Percentiles rank a stretch among this genome's conserved stretches.
These are phyloP conservation scores for Lipomyces yamadae DNA, from an alignment of 805 yeast genomes.

Conservation along the genomic window DNA sequence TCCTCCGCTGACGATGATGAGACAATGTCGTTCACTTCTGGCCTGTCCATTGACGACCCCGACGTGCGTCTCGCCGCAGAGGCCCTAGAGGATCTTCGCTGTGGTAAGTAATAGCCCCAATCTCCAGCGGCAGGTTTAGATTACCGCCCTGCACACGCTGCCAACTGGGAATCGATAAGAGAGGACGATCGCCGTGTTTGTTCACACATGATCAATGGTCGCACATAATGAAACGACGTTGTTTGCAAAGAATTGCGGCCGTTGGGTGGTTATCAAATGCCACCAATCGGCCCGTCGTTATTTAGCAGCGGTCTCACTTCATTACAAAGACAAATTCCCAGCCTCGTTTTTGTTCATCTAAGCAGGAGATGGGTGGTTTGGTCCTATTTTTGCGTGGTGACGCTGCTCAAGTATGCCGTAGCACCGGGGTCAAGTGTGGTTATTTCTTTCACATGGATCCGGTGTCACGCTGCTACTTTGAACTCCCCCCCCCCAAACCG, in stretches of 20 bases:
- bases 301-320: too few relatives aligned
- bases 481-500: neutral
- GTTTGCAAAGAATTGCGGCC: too few relatives aligned
- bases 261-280: too few relatives aligned
- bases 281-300: too few relatives aligned
- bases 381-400: too few relatives aligned
- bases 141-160: neutral
- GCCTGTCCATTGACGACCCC: conserved; percentile 36
- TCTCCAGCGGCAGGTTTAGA: neutral
- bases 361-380: too few relatives aligned
- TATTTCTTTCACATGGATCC: neutral
- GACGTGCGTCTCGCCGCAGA: conserved; percentile 43
- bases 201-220: too few relatives aligned
- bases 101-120: conserved; percentile 29
- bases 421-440: neutral
- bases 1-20: conserved; percentile 35
- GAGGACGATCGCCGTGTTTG: neutral
- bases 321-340: too few relatives aligned
- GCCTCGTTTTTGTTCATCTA: too few relatives aligned
- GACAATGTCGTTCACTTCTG: conserved; percentile 34
- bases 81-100: conserved; percentile 41
- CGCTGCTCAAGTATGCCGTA: too few relatives aligned
- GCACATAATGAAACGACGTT: too few relatives aligned
- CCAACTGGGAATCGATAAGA: neutral
- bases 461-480: neutral